Base-by-base conservation (phyloP, 75 land plant genomes). In the Picea sitchensis region DNA sequence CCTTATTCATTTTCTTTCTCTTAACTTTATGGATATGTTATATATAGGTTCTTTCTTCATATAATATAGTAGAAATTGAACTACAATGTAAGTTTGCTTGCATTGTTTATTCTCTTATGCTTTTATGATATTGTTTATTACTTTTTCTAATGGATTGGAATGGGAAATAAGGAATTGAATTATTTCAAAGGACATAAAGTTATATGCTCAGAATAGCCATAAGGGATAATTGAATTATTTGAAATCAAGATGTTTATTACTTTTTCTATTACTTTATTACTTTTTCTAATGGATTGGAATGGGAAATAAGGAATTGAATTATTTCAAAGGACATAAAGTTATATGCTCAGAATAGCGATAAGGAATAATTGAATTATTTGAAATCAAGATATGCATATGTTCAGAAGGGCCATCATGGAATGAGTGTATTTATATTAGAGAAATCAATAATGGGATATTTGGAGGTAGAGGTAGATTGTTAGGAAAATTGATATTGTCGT, bases 141-240 rank as follows among this genome's bases (percentile, higher is more conserved):
- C 3, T 76, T 31, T 56, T 74, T 76, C n/a, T 79, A 86, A 85
- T 86, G 85, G 85, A 54, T 80, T n/a, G 88, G 88, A 63, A 86
- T 86, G 88, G 83, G 88, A 14, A 86, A 86, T 85, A 84, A 84
- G 59, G 88, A 86, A 82, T 73, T 86, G 14, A 86, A 86, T 6
- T 65, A 80, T 78, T 86, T 86, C 75, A 76, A 84, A 75, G 83
- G 80, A 3, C 78, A 86, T 80, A 84, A 81, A 20, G 82, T n/a
- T n/a, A n/a, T n/a, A n/a, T n/a, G n/a, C n/a, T n/a, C n/a, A n/a
- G n/a, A n/a, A n/a, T n/a, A n/a, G n/a, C n/a, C n/a, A n/a, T n/a
- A n/a, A n/a, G n/a, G n/a, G n/a, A n/a, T n/a, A n/a, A n/a, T n/a
- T n/a, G n/a, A n/a, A n/a, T n/a, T n/a, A n/a, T n/a, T n/a, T n/a